Evolutionary conservation across 805 yeast genomes (phyloP), one percentile per base, ranked within the genome.

Genomic region (Suhomyces kilbournensis): DNA sequence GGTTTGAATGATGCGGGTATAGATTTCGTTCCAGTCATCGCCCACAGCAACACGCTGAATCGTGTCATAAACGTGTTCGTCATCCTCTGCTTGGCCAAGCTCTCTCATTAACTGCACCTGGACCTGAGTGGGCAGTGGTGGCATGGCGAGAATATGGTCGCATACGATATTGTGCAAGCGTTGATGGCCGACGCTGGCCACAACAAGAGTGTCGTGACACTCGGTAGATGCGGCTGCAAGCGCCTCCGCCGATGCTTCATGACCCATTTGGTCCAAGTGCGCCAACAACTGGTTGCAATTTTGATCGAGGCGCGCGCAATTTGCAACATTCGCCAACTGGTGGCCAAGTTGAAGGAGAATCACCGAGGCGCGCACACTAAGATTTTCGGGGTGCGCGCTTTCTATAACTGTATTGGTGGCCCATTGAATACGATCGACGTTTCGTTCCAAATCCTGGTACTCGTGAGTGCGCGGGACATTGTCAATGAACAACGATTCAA

Each of bases 391-490:
- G 45, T 39, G 19, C 50, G 38, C n/a, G 44, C 23, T 15, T 46
- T 20, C 34, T n/a, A 38, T 20, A 3, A 46, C 9, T 3, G 40
- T 12, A 22, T 30, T 23, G 17, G 48, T 38, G 3, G 63, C 25
- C 10, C 53, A 42, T 44, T 64, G 68, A 4, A 67, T 49, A 23
- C 65, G 47, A 32, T 62, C 63, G 15, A 70, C 50, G 53, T 62
- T 71, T 48, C 60, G 56, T 23, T 73, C 70, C 44, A 59, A 47
- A 52, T 72, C 60, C 45, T 63, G 53, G 59, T 65, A 73, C 55
- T 74, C 75, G 54, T 75, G 79, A 9, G 64, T 61, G n/a, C 53
- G 50, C 0, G 77, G 77, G 19, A 62, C 62, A 3, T 53, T 42
- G 7, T 65, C 64, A 6, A 51, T 53, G 53, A 62, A 74, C 17